Evolutionary conservation across 2,329 filamentous ascomycete species (phyloP).

Genomic region (Cordyceps fumosorosea): DNA sequence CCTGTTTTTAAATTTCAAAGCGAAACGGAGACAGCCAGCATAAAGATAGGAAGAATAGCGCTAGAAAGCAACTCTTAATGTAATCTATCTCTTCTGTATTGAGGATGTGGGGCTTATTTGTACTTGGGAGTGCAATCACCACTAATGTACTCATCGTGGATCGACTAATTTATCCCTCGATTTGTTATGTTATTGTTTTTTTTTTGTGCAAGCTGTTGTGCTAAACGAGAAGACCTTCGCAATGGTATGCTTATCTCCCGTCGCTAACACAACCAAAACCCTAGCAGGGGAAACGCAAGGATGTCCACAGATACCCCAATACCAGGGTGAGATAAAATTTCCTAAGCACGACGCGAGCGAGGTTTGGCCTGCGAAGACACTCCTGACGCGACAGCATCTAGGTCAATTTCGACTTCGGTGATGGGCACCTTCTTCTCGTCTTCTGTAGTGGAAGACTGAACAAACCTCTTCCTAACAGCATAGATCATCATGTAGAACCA

Average conservation of each 20-base stretch:
- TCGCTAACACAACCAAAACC: neutral
- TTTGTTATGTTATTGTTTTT: neutral
- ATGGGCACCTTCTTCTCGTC: constrained; percentile 24
- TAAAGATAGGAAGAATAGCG: neutral
- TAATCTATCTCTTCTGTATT: neutral
- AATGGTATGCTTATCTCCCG: neutral
- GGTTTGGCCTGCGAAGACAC: constrained; percentile 8
- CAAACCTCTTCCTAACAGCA: constrained; percentile 69
- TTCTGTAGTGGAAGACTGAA: constrained; percentile 30
- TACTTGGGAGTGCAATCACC: neutral
- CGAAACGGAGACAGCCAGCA: neutral
- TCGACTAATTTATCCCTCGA: neutral
- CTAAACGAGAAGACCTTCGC: neutral
- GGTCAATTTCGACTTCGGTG: constrained; percentile 25
- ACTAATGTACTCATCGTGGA: neutral
- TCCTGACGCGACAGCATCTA: constrained; percentile 25
- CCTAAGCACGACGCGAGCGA: constrained; percentile 8
- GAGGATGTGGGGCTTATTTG: neutral
- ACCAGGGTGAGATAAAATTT: neutral
- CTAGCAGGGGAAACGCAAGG: neutral
- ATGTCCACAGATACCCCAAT: neutral
- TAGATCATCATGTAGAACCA: constrained; percentile 87
- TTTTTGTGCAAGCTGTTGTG: neutral
- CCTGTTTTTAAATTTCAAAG: neutral
- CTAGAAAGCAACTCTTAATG: constrained; percentile 1